Evolutionary conservation across 345 rosid genomes (phyloP).

Genomic region (Bruguiera parviflora): DNA sequence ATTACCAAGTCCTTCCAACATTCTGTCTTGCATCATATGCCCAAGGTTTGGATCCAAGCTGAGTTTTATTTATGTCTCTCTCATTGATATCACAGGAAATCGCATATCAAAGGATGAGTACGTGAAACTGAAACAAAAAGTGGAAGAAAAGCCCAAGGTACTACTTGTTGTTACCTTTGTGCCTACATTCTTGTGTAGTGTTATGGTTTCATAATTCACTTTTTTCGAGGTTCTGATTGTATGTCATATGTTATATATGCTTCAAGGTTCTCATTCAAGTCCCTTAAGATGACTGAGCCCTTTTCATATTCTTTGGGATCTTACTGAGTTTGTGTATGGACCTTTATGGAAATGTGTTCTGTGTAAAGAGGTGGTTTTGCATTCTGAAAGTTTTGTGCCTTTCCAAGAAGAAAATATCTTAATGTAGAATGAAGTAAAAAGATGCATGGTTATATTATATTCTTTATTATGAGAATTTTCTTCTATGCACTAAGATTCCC

Average conservation of each 20-base stretch:
- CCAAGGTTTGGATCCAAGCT: background rate
- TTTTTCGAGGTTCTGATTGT: background rate
- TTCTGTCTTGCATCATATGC: background rate
- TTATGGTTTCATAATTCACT: no score
- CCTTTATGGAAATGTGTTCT: background rate
- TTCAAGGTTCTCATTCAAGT: background rate
- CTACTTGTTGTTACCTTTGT: background rate
- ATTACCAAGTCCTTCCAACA: background rate
- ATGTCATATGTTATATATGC: background rate
- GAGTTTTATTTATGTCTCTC: conserved; percentile 5
- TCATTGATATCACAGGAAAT: conserved; percentile 44
- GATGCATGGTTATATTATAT: background rate
- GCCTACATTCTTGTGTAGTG: background rate
- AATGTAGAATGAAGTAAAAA: background rate
- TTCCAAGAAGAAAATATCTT: background rate
- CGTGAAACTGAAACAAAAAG: conserved; percentile 48
- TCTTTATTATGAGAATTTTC: background rate
- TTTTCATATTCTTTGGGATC: background rate
- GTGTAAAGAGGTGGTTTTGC: background rate
- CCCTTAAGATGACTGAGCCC: background rate
- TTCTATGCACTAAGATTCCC: background rate
- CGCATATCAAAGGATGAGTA: conserved; percentile 72
- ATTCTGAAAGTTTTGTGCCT: background rate
- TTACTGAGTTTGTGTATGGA: background rate
- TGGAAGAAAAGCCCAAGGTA: conserved; percentile 78